Evolutionary conservation across 2,329 filamentous ascomycete species (phyloP), one percentile per base, ranked within the genome.

Genomic region (Magnaporthiopsis rhizophila): DNA sequence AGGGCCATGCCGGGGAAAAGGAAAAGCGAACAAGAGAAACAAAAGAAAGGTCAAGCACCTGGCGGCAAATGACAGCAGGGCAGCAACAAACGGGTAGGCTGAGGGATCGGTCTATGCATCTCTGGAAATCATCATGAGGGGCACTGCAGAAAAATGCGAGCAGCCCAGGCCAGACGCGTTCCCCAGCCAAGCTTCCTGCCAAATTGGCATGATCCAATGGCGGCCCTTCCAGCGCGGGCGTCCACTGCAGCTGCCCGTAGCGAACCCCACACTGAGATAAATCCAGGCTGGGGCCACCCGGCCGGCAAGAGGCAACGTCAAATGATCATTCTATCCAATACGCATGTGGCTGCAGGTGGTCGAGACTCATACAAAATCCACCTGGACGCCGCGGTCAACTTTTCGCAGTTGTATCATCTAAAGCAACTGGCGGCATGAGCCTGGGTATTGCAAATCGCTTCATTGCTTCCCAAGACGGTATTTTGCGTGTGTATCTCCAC

Each of bases 1-100:
- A 82, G 74, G 38, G 82, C 82, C 82, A 84, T 84, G n/a, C 24
- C 53, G 45, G 21, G 6, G 62, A n/a, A 58, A 32, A 26, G 56
- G n/a, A 30, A 15, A 28, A 24, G 38, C 21, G 9, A 53, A 4
- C 6, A 9, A n/a, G 21, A 21, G 9, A 53, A 53, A 53, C 7
- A 11, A 53, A 53, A 53, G 8, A 7, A 53, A 53, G 7, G 7
- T 53, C 45, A 53, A 53, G 21, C 45, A 21, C 45, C 21, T 11
- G 21, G 45, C 3, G 18, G 38, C 38, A 21, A n/a, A 15, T n/a
- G 7, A n/a, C 45, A 8, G 45, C 45, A 21, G 45, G 21, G 45
- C 45, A n/a, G 21, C 45, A 21, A 12, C 38, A 45, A 18, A 30
- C 28, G 7, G 34, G 34, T 53, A 53, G 18, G 45, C 45, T n/a